These are phyloP conservation scores for Blepharisma japonicum DNA, from an alignment of 73 alveolate genomes.

Conservation along the genomic window DNA sequence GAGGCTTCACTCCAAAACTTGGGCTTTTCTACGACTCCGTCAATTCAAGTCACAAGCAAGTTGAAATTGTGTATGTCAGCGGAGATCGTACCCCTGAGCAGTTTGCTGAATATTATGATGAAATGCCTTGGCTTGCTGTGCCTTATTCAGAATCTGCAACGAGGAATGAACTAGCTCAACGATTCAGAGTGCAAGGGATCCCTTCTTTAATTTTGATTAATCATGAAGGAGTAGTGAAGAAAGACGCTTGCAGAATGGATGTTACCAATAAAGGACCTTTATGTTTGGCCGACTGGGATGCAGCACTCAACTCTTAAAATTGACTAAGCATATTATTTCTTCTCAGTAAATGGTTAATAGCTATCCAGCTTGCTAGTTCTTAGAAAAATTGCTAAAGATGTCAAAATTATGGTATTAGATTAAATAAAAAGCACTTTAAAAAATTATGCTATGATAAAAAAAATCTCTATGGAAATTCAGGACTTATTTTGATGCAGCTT, in stretches of 20 bases:
- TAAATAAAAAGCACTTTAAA: no score
- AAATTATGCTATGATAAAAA: no score
- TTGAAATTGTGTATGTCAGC: constrained; percentile 77
- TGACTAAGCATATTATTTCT: no score
- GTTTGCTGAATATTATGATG: constrained; percentile 59
- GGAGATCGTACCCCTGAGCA: constrained; percentile 74
- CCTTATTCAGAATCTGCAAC: constrained; percentile 59
- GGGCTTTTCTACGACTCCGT: constrained; percentile 77
- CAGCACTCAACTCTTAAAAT: background rate
- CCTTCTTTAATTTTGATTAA: background rate
- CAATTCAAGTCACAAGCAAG: constrained; percentile 53
- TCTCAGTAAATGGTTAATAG: no score
- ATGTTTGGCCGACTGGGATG: background rate
- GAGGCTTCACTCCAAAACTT: constrained; percentile 78
- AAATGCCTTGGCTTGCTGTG: constrained; percentile 87
- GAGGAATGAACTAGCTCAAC: constrained; percentile 27
- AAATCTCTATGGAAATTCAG: no score
- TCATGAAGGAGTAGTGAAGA: constrained; percentile 12
- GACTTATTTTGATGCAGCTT: no score
- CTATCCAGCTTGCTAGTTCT: no score
- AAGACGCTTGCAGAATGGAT: background rate
- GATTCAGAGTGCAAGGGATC: constrained; percentile 12
- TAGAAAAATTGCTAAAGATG: no score
- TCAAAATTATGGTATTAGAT: no score
- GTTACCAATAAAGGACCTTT: constrained; percentile 26